Base-by-base conservation (phyloP, 129 eudicot genomes). In the Kitagawia praeruptora region DNA sequence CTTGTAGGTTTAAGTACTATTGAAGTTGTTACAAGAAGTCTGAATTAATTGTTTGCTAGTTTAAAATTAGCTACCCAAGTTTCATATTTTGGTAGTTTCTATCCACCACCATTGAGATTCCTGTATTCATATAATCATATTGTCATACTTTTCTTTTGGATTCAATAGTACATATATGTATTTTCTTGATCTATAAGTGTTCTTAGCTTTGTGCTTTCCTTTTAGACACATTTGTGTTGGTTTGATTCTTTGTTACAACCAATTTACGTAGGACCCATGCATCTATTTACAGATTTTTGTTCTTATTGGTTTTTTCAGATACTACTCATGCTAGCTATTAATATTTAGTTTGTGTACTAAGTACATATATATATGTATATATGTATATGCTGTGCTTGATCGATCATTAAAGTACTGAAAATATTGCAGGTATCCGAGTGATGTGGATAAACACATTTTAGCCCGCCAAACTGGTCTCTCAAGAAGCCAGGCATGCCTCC, bases 391-490 rank as follows among this genome's bases (percentile, higher is more conserved):
- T 75, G 49, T 25, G 44, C 79, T 76, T 47, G 74, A 5, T 34
- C n/a, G n/a, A n/a, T n/a, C 34, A 31, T 58, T 75, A 13, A 74
- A 75, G 79, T 61, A 71, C 15, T 46, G 77, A 11, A 2, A 31
- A 31, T 31, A 46, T 81, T 82, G 74, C 91, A 93, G 98, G 93
- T 93, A 93, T 77, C 97, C 98, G 61, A 93, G 97, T 75, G 98
- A 91, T 83, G 96, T 91, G 3, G 98, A 93, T 88, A 93, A 93
- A 77, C 98, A 93, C 82, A 88, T 93, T 81, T 80, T 93, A 85
- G 96, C 98, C 72, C 96, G 98, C 75, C 97, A 93, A 91, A 93
- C 98, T 4, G 98, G 98, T 54, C 98, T 93, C 80, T 90, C 99
- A 48, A 90, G 99, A 92, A 90, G 99, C 87, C 99, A 95, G 91